A percentile compares a stretch with the other conserved stretches of the same genome.
These are phyloP conservation scores for Sanghuangporus sanghuang DNA, from an alignment of 1,284 basidiomycete species.

Conservation along the genomic window DNA sequence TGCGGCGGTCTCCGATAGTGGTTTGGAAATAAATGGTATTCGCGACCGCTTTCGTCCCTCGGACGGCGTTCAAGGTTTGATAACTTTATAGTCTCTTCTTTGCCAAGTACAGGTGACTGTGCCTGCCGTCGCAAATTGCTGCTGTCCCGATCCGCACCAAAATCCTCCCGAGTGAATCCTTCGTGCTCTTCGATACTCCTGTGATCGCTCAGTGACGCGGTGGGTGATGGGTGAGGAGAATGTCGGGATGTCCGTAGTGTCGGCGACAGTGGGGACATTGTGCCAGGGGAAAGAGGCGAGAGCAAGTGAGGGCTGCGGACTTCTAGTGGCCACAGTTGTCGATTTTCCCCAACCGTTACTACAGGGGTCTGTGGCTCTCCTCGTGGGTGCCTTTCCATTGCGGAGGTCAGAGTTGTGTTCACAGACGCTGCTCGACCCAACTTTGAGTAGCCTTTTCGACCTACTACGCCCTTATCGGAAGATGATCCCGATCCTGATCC, in stretches of 20 bases:
- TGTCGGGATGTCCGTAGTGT: not conserved
- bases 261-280: not conserved
- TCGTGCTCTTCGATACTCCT: not conserved
- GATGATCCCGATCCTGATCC: not conserved
- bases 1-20: conserved; percentile 1
- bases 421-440: not conserved
- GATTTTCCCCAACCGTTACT: not conserved
- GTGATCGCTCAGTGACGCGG: not conserved
- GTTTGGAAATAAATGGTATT: conserved; percentile 4
- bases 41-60: not conserved
- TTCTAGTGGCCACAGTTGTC: not conserved
- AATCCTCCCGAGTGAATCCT: not conserved
- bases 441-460: not conserved
- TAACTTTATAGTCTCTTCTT: not conserved
- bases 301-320: not conserved
- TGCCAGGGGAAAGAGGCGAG: not conserved
- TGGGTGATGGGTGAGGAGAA: not conserved
- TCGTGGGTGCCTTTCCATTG: not conserved
- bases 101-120: not conserved
- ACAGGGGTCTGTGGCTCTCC: not conserved
- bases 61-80: not conserved
- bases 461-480: not conserved
- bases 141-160: not conserved
- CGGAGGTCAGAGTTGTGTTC: not conserved
- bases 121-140: not conserved